Evolutionary conservation across 2,329 filamentous ascomycete genomes (phyloP).

Genomic region (Cladosporium sp.): DNA sequence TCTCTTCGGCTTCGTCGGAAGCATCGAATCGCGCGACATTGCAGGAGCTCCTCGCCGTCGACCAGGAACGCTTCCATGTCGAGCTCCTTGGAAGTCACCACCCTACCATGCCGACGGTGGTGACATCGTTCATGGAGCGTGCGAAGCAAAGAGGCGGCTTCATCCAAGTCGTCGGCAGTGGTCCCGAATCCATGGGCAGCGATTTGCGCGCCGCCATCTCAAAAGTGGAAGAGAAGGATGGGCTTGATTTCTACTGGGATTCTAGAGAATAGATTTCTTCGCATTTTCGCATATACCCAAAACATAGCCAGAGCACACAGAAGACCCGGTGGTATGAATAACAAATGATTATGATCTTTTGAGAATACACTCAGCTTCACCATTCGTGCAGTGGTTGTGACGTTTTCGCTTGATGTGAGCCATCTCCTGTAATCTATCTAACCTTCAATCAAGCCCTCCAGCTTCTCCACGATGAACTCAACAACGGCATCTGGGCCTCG

Average conservation of each 20-base stretch:
- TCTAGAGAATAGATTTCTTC: conserved; percentile 9
- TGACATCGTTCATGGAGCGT: conserved; percentile 24
- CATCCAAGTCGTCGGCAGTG: conserved; percentile 23
- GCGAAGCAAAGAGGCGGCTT: conserved; percentile 17
- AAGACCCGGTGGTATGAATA: not conserved
- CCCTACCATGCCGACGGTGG: conserved; percentile 20
- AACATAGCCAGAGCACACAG: not conserved
- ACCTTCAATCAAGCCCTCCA: conserved; percentile 28
- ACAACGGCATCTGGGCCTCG: conserved; percentile 54
- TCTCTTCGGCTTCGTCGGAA: not conserved
- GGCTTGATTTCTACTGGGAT: conserved; percentile 11
- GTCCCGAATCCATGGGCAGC: conserved; percentile 25
- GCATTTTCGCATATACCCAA: not conserved
- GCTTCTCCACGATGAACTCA: conserved; percentile 45
- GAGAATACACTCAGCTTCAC: not conserved
- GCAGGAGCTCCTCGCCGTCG: conserved; percentile 16
- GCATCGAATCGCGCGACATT: not conserved
- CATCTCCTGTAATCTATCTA: not conserved
- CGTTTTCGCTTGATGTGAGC: too few relatives aligned
- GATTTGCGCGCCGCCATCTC: conserved; percentile 25
- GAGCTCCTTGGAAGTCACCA: conserved; percentile 23
- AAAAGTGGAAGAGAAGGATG: conserved; percentile 2
- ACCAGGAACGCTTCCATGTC: conserved; percentile 19
- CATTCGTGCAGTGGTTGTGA: too few relatives aligned
- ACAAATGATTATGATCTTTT: not conserved